Evolutionary conservation across 2,329 filamentous ascomycete species (phyloP), one percentile per base, ranked within the genome.

Genomic region (Coniochaeta pulveracea): DNA sequence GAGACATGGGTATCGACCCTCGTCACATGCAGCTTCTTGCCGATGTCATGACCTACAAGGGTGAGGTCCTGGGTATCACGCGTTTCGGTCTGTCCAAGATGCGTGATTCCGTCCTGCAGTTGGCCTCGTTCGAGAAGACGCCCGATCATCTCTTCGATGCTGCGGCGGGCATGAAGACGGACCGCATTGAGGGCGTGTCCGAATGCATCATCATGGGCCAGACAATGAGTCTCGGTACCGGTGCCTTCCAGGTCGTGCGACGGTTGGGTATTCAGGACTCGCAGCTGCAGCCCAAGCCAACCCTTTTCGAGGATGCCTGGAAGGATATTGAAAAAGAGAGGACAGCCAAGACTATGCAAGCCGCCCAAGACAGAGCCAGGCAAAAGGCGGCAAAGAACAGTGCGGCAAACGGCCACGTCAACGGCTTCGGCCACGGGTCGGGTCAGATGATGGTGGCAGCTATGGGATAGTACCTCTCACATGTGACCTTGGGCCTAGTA

Each of bases 131-230:
- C 51, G 91, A 98, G 60, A 96, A 96, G 72, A 98, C 91, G 29
- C 86, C 91, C 0, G 91, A 98, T 52, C 91, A 98, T 58, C 61
- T 98, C 25, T 98, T 98, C 49, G 89, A 95, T 42, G 91, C 91
- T 3, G 91, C 88, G 6, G 83, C 85, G 5, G 78, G 80, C 36
- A 93, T 93, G 69, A 95, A 95, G 64, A 80, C 76, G 18, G 91
- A 98, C 59, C 69, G 74, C 41, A 93, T 98, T 39, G 84, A 94
- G 55, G 91, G 91, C 47, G 91, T 98, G 8, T 84, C 76, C 35
- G 91, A 98, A 61, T 93, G 86, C 58, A 96, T 98, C 51, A 98
- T 98, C 52, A 91, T 96, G 80, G 91, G 91, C 11, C 89, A 96
- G 66, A 88, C 80, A 26, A 93, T 96, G 72, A 73, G 72, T 27